Base-by-base conservation (phyloP, 129 eudicot species). In the Calendula officinalis region DNA sequence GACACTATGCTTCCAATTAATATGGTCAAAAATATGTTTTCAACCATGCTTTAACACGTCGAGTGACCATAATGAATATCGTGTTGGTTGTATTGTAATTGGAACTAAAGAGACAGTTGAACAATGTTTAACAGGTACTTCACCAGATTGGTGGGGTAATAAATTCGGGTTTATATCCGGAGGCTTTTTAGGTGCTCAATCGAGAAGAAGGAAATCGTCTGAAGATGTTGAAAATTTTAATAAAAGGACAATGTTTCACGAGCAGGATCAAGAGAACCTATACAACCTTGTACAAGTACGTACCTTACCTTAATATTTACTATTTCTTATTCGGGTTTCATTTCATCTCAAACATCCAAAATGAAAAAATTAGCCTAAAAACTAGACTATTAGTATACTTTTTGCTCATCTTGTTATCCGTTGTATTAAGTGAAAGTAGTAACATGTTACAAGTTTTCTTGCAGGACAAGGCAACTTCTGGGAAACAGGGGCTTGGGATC, bases 61-160 rank as follows among this genome's bases (percentile, higher is more conserved):
- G 39, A 54, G 13, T 1, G 30, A 54, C 5, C 17, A 54, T 32
- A 33, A 54, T 10, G n/a, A 34, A 15, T 6, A 9, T 11, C 41
- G 12, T 14, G 22, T 38, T 9, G 3, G 4, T 9, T 12, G 2
- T 8, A 46, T 3, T 38, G 46, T 58, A 4, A 32, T n/a, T 38
- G 44, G 59, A 14, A 48, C 41, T 70, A 30, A 70, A 46, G 17
- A 8, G n/a, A 13, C 40, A 4, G 7, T 51, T 70, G 4, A 34
- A 60, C 53, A n/a, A 12, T 60, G 33, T 62, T 5, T 50, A 70
- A 60, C 54, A 39, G 77, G 34, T 43, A 56, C 81, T 49, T 80
- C 95, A 12, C 74, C 59, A 52, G 96, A 87, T n/a, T 91, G 97
- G 97, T 91, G 97, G 97, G 97, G 97, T 41, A 53, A 77, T 69